These are phyloP conservation scores for Claviceps citrina DNA, from an alignment of 2,329 filamentous ascomycete genomes.

Conservation along the genomic window DNA sequence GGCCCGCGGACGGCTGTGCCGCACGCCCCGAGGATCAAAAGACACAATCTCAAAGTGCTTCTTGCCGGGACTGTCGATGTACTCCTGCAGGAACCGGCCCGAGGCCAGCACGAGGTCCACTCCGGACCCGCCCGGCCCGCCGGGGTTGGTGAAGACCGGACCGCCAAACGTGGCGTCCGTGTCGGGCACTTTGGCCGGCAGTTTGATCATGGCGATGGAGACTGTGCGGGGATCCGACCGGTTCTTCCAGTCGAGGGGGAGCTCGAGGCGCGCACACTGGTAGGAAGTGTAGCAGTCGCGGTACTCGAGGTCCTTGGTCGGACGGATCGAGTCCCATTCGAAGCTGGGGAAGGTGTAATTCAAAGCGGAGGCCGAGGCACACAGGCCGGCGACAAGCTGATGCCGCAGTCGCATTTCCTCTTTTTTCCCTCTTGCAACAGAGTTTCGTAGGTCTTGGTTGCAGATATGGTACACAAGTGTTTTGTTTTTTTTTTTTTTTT, in stretches of 20 bases:
- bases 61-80: conserved; percentile 13
- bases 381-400: neutral
- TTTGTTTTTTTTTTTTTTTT: too few relatives aligned
- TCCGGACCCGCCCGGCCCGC: conserved; percentile 29
- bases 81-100: conserved; percentile 17
- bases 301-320: conserved; percentile 22
- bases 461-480: too few relatives aligned
- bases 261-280: conserved; percentile 26
- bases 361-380: neutral
- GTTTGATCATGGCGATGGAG: conserved; percentile 26
- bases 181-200: conserved; percentile 23
- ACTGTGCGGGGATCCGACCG: conserved; percentile 15
- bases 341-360: conserved; percentile 11
- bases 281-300: conserved; percentile 24
- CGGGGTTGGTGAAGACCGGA: conserved; percentile 28
- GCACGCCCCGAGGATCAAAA: conserved; percentile 30
- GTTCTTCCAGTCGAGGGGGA: conserved; percentile 29
- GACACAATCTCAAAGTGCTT: conserved; percentile 26
- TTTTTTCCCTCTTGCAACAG: too few relatives aligned
- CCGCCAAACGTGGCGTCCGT: conserved; percentile 25
- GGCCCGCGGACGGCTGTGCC: conserved; percentile 20
- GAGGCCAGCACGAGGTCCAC: conserved; percentile 13
- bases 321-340: conserved; percentile 21
- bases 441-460: too few relatives aligned
- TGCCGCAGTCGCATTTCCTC: neutral